Evolutionary conservation across 345 rosid genomes (phyloP).

Genomic region (Eucalyptus pumila): DNA sequence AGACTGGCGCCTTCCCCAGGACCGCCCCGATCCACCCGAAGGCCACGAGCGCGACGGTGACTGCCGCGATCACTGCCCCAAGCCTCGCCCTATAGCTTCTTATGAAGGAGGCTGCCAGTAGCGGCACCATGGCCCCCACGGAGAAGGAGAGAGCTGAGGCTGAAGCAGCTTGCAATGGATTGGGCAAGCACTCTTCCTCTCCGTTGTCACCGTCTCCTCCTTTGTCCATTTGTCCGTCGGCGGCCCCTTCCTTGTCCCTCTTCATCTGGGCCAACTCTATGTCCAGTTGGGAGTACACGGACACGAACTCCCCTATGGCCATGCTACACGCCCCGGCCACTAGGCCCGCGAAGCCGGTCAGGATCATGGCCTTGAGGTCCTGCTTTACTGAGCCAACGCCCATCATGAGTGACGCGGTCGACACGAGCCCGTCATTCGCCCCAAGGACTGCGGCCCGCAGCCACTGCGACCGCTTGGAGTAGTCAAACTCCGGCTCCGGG

Average conservation of each 20-base stretch:
- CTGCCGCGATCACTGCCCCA: constrained; percentile 45
- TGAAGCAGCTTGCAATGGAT: constrained; percentile 70
- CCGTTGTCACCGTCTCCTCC: not conserved
- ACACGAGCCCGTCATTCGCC: constrained; percentile 85
- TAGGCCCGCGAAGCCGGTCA: constrained; percentile 80
- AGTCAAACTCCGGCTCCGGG: constrained; percentile 32
- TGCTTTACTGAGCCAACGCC: constrained; percentile 83
- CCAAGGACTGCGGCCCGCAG: constrained; percentile 91
- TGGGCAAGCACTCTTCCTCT: constrained; percentile 51
- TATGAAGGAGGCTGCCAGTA: constrained; percentile 72
- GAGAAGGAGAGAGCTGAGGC: constrained; percentile 87
- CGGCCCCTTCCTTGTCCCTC: constrained; percentile 15
- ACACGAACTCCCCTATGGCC: constrained; percentile 94
- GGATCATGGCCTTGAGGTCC: constrained; percentile 71
- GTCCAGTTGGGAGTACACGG: constrained; percentile 80
- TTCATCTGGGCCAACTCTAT: constrained; percentile 68
- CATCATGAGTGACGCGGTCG: constrained; percentile 86
- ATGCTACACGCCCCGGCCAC: constrained; percentile 96
- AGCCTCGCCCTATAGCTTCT: constrained; percentile 50
- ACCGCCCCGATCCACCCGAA: constrained; percentile 81
- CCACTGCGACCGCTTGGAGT: constrained; percentile 87
- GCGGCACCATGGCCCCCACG: constrained; percentile 73
- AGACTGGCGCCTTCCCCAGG: constrained; percentile 56
- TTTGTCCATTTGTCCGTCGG: not conserved
- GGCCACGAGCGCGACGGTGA: constrained; percentile 39